These are phyloP conservation scores for Russula griseocarnosa DNA, from an alignment of 768 basidiomycete genomes.

Conservation along the genomic window DNA sequence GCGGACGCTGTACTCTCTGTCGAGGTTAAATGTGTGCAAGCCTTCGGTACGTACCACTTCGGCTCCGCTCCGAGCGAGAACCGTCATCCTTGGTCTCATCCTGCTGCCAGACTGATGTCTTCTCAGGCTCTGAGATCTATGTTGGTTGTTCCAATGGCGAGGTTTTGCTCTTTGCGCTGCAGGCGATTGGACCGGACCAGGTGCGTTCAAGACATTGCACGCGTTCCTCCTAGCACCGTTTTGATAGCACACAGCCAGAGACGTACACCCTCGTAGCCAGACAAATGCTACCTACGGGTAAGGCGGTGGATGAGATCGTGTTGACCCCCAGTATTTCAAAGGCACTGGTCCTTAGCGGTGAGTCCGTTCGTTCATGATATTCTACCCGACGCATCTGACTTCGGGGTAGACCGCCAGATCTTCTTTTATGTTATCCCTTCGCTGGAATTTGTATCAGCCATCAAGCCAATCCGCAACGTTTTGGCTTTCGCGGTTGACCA, in stretches of 20 bases:
- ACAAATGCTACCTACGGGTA: conserved; percentile 57
- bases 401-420: conserved; percentile 51
- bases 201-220: background rate
- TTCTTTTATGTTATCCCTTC: conserved; percentile 79
- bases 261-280: conserved; percentile 37
- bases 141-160: conserved; percentile 84
- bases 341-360: conserved; percentile 73
- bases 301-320: conserved; percentile 76
- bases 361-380: conserved; percentile 29
- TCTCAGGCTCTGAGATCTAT: conserved; percentile 75
- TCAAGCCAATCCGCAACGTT: conserved; percentile 79
- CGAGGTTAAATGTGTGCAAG: conserved; percentile 33
- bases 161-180: conserved; percentile 72
- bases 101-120: conserved; percentile 10
- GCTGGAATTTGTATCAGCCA: conserved; percentile 63
- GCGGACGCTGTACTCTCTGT: conserved; percentile 18
- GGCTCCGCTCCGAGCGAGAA: background rate
- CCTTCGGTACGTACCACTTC: conserved; percentile 28
- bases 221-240: background rate
- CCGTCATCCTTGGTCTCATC: conserved; percentile 1
- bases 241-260: conserved; percentile 27
- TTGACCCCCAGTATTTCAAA: conserved; percentile 72
- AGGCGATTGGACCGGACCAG: conserved; percentile 52
- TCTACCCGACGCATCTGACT: conserved; percentile 12
- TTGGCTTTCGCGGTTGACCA: conserved; percentile 81